Evolutionary conservation across 495 filamentous ascomycete species (phyloP).

Genomic region (Acidiella bohemica): DNA sequence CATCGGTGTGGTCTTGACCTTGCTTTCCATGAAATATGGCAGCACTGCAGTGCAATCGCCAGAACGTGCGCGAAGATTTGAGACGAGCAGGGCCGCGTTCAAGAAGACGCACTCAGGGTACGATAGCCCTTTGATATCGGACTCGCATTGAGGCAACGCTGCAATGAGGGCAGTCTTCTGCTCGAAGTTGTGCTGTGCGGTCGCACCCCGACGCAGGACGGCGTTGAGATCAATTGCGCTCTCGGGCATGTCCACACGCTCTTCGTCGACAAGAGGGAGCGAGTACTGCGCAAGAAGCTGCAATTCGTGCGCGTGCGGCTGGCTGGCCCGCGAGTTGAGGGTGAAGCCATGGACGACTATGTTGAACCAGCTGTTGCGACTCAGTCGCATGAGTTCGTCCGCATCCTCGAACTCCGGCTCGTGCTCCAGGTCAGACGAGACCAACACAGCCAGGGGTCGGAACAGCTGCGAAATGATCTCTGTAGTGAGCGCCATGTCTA

Average conservation of each 20-base stretch:
- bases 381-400: slow-evolving; percentile 38
- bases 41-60: slow-evolving; percentile 81
- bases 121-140: slow-evolving; percentile 62
- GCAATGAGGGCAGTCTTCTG: slow-evolving; percentile 64
- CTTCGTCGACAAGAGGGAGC: slow-evolving; percentile 68
- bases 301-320: slow-evolving; percentile 56
- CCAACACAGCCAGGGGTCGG: slow-evolving; percentile 63
- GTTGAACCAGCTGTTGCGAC: slow-evolving; percentile 95
- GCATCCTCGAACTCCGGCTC: slow-evolving; percentile 42
- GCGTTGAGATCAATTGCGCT: slow-evolving; percentile 93
- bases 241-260: slow-evolving; percentile 73
- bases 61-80: slow-evolving; percentile 64
- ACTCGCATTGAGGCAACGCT: slow-evolving; percentile 58
- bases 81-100: slow-evolving; percentile 71
- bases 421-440: slow-evolving; percentile 43
- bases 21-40: slow-evolving; percentile 82
- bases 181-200: slow-evolving; percentile 56
- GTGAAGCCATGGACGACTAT: slow-evolving; percentile 85
- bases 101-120: slow-evolving; percentile 87
- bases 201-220: slow-evolving; percentile 69
- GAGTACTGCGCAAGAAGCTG: slow-evolving; percentile 72
- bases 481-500: slow-evolving; percentile 63
- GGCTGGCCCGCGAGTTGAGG: slow-evolving; percentile 52
- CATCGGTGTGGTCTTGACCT: slow-evolving; percentile 63
- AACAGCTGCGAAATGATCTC: slow-evolving; percentile 74